Evolutionary conservation across 805 yeast genomes (phyloP), one percentile per base, ranked within the genome.

Genomic region (Brettanomyces naardenensis): DNA sequence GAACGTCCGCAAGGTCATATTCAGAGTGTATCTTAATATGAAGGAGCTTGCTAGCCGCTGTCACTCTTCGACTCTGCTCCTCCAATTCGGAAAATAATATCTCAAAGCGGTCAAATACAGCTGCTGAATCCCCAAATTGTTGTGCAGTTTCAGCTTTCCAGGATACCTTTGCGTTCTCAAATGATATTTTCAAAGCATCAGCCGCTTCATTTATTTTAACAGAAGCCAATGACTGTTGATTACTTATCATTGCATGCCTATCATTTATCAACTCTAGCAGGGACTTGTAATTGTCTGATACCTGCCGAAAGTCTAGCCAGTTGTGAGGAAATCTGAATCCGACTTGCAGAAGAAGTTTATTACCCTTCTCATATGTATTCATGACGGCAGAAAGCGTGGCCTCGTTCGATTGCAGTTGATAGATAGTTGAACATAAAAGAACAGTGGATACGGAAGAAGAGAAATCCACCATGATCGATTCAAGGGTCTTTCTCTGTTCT

Each of bases 231-330:
- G 61, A 59, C 6, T 64, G 58, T 6, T 83, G 59, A 3, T 62
- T 43, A 1, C 38, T 43, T 7, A 57, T 40, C 3, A 15, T 13
- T 5, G 26, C 14, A 4, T 31, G 6, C 51, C 45, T 73, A 63
- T 28, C 52, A 46, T 3, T 44, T 44, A 31, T 70, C 37, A 9
- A 73, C 52, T 27, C 71, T 64, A 1, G 45, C 37, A 23, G 78
- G 2, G 75, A 61, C 1, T 59, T 48, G 38, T 66, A 52, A 37
- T 73, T 76, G 36, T 62, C 64, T 11, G 72, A 75, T 0, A 85
- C 40, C 46, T 85, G 94, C 29, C 82, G 92, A 33, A 62, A 62
- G 51, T 63, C 73, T 1, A 78, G 43, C 81, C 88, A 80, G 21
- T 69, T 68, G 0, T 57, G 26, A 0, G 80, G 72, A 35, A 75